These are phyloP conservation scores for Colletotrichum godetiae DNA, from an alignment of 2,329 filamentous ascomycete genomes.

Conservation along the genomic window DNA sequence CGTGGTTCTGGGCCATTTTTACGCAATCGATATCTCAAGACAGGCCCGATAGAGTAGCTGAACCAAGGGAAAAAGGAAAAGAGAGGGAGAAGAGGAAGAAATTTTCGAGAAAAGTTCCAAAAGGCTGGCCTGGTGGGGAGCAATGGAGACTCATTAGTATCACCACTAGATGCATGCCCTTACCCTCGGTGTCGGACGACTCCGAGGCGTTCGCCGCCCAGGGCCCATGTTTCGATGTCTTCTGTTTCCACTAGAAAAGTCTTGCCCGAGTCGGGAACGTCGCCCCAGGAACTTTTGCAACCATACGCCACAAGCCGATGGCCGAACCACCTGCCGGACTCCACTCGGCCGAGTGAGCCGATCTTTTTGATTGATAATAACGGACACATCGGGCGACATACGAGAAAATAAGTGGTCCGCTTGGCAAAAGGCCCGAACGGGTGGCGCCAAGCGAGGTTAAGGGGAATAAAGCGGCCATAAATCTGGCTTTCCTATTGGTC, in stretches of 20 bases:
- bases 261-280: slow-evolving; percentile 7
- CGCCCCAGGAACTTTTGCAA: slow-evolving; percentile 31
- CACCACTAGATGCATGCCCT: slow-evolving; percentile 18
- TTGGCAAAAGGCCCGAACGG: slow-evolving; percentile 34
- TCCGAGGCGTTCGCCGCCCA: slow-evolving; percentile 18
- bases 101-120: slow-evolving; percentile 12
- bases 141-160: slow-evolving; percentile 21
- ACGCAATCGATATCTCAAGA: slow-evolving; percentile 11
- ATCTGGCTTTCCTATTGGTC: neutral
- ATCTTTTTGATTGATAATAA: slow-evolving; percentile 18
- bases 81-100: slow-evolving; percentile 22
- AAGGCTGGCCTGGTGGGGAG: slow-evolving; percentile 6
- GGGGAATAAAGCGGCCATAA: slow-evolving; percentile 30
- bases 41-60: slow-evolving; percentile 9
- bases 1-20: slow-evolving; percentile 48
- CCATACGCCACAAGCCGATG: slow-evolving; percentile 21
- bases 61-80: slow-evolving; percentile 12
- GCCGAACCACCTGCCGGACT: neutral
- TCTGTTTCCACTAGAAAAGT: slow-evolving; percentile 15
- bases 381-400: slow-evolving; percentile 19
- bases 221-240: neutral
- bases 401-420: slow-evolving; percentile 10
- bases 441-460: slow-evolving; percentile 32
- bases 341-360: slow-evolving; percentile 32
- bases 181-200: slow-evolving; percentile 27